Conservation (phyloP, 805 yeast species). For the Spathaspora gorwiae region DNA sequence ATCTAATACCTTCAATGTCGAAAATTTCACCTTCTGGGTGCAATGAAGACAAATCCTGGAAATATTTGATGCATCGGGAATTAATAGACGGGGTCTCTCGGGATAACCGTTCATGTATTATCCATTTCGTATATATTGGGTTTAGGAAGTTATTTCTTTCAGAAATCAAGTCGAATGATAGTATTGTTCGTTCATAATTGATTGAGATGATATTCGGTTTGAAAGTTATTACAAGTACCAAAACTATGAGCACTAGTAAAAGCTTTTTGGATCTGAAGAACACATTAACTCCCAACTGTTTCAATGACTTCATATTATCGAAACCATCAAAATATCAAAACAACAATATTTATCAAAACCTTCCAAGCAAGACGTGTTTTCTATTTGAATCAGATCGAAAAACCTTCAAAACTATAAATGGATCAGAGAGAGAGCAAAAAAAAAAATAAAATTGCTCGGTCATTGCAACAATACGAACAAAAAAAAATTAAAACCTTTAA, state of each 20-base stretch:
- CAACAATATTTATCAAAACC: no score
- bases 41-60: constrained; percentile 9
- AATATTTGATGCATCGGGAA: constrained; percentile 14
- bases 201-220: no score
- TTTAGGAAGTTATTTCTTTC: constrained; percentile 11
- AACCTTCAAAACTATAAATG: no score
- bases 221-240: no score
- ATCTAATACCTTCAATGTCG: constrained; percentile 1
- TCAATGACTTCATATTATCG: no score
- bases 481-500: no score
- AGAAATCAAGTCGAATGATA: constrained; percentile 6
- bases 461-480: no score
- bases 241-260: not conserved
- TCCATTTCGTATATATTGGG: constrained; percentile 14
- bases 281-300: not conserved
- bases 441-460: no score
- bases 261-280: not conserved
- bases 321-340: no score
- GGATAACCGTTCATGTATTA: not conserved
- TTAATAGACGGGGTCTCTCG: not conserved
- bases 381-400: no score
- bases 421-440: no score
- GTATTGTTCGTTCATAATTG: not conserved
- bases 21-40: constrained; percentile 6
- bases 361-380: no score